Conservation (phyloP, 2,329 filamentous ascomycete genomes). For the Zymoseptoria brevis region DNA sequence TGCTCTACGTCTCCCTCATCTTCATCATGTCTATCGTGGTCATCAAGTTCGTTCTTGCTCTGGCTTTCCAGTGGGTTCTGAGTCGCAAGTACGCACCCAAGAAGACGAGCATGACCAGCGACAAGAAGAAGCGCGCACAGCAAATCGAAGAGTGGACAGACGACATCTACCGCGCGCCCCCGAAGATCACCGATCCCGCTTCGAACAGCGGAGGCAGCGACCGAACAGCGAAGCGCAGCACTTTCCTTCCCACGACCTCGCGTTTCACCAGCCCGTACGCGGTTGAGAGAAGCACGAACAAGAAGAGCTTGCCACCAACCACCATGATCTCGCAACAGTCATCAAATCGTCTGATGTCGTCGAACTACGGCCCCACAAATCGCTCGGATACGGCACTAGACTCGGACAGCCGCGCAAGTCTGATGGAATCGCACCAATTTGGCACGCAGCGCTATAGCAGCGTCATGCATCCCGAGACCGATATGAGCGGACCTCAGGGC, state of each 20-base stretch:
- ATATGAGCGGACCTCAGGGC: constrained; percentile 75
- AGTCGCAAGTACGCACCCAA: constrained; percentile 74
- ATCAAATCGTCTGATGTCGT: constrained; percentile 61
- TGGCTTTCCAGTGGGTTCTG: constrained; percentile 95
- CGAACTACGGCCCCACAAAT: constrained; percentile 60
- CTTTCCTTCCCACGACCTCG: constrained; percentile 88
- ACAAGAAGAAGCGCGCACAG: constrained; percentile 74
- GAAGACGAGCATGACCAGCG: constrained; percentile 74
- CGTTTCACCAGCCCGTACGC: constrained; percentile 89
- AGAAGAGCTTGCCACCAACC: constrained; percentile 57
- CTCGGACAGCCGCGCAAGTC: constrained; percentile 30
- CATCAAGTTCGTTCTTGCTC: constrained; percentile 77
- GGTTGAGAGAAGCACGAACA: constrained; percentile 52
- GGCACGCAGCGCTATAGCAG: constrained; percentile 45
- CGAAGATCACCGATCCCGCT: constrained; percentile 67
- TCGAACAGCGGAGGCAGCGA: constrained; percentile 52
- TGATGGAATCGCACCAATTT: constrained; percentile 34
- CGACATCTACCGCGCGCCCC: constrained; percentile 89
- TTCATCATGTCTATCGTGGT: constrained; percentile 87
- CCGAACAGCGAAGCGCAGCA: constrained; percentile 69
- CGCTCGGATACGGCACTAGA: constrained; percentile 48
- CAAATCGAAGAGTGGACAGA: constrained; percentile 98
- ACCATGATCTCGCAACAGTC: constrained; percentile 92
- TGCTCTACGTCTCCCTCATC: constrained; percentile 84
- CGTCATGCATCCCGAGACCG: constrained; percentile 49